Evolutionary conservation across 2,329 filamentous ascomycete genomes (phyloP).

Genomic region (Sphaerostilbella broomeana): DNA sequence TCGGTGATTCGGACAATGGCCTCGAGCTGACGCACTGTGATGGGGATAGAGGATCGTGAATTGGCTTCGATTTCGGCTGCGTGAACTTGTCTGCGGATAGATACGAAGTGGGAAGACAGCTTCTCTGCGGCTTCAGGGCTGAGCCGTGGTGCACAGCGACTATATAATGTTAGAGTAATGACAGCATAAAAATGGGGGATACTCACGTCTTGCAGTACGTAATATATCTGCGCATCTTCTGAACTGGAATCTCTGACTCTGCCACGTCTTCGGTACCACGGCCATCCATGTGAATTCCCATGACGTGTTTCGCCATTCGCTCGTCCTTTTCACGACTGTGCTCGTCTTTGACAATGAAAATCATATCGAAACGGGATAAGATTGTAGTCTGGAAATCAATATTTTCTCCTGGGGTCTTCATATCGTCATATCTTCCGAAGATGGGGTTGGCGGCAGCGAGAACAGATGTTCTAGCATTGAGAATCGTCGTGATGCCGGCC

Average conservation of each 20-base stretch:
- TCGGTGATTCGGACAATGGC: conserved; percentile 97
- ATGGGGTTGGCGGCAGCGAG: conserved; percentile 95
- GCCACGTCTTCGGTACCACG: conserved; percentile 73
- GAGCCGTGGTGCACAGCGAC: conserved; percentile 85
- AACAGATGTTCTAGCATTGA: conserved; percentile 92
- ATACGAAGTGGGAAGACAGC: conserved; percentile 93
- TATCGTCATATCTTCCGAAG: conserved; percentile 94
- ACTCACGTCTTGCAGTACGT: conserved; percentile 91
- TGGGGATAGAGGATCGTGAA: conserved; percentile 86
- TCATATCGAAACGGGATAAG: conserved; percentile 97
- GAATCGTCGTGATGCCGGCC: conserved; percentile 94
- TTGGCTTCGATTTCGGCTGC: conserved; percentile 86
- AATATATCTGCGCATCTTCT: conserved; percentile 96
- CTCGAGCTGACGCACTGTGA: conserved; percentile 94
- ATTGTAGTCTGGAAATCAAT: conserved; percentile 99
- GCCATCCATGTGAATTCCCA: conserved; percentile 93
- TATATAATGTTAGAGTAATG: conserved; percentile 27
- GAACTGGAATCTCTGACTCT: conserved; percentile 84
- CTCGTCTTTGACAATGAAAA: conserved; percentile 96
- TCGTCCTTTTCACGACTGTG: conserved; percentile 87
- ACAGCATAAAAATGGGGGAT: background rate
- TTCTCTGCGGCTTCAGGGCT: conserved; percentile 90
- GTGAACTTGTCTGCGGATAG: conserved; percentile 90
- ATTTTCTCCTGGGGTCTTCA: conserved; percentile 96
- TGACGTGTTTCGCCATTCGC: conserved; percentile 91